These are phyloP conservation scores for Microsporum audouinii DNA, from an alignment of 2,329 filamentous ascomycete genomes.

Conservation along the genomic window DNA sequence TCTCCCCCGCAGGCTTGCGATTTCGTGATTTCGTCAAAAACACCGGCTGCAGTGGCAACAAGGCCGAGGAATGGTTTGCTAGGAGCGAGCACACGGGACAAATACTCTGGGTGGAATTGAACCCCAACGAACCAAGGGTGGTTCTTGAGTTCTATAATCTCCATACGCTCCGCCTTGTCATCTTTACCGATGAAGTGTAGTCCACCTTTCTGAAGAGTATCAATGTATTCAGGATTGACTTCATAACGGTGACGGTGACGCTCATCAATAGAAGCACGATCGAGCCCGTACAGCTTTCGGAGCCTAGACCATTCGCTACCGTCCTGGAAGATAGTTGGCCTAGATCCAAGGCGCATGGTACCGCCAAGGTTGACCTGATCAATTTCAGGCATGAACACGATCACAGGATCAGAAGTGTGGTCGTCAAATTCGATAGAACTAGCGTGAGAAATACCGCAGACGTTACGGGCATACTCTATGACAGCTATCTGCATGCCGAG, in stretches of 20 bases:
- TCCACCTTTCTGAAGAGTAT: conserved; percentile 55
- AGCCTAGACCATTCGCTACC: conserved; percentile 69
- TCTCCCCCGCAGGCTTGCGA: neutral
- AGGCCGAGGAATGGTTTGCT: conserved; percentile 73
- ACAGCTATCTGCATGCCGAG: conserved; percentile 88
- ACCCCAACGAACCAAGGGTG: conserved; percentile 79
- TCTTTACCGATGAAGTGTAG: conserved; percentile 71
- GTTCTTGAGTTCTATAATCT: conserved; percentile 68
- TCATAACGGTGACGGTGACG: conserved; percentile 84
- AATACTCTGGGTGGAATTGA: conserved; percentile 83
- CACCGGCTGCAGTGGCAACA: conserved; percentile 63
- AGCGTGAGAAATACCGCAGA: conserved; percentile 52
- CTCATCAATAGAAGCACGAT: conserved; percentile 47
- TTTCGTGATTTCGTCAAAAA: conserved; percentile 40
- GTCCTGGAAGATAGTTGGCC: conserved; percentile 62
- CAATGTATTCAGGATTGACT: conserved; percentile 70
- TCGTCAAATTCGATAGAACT: conserved; percentile 47
- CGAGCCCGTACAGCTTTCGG: conserved; percentile 58
- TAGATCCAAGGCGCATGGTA: conserved; percentile 74
- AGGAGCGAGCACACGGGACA: conserved; percentile 61
- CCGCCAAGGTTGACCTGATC: conserved; percentile 66
- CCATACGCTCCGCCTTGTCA: conserved; percentile 65
- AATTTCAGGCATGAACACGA: conserved; percentile 90
- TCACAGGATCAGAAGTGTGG: conserved; percentile 52
- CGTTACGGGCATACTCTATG: conserved; percentile 71